These are phyloP conservation scores for Coniochaeta sp. DNA, from an alignment of 2,329 filamentous ascomycete species.

Conservation along the genomic window DNA sequence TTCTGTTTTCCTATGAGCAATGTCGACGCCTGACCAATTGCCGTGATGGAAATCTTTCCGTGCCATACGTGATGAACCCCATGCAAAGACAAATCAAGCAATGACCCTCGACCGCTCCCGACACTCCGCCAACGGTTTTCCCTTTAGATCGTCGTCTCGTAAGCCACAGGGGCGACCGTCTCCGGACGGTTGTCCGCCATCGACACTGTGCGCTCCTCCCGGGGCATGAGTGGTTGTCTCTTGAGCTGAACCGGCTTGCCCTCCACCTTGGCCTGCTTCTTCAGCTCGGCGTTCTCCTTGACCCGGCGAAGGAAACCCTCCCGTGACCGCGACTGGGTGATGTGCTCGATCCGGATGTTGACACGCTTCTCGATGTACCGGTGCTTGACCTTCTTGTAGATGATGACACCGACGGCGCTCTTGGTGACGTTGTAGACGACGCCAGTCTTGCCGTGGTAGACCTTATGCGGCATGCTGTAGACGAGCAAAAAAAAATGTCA, in stretches of 20 bases:
- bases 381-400: constrained; percentile 99
- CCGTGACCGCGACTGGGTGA: constrained; percentile 86
- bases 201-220: constrained; percentile 73
- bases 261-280: constrained; percentile 86
- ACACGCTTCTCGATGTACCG: constrained; percentile 99
- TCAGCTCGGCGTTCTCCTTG: constrained; percentile 90
- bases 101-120: constrained; percentile 15
- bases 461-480: constrained; percentile 91
- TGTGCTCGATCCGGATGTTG: constrained; percentile 98
- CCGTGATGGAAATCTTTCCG: constrained; percentile 24
- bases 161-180: constrained; percentile 84
- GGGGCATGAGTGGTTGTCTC: constrained; percentile 75
- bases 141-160: constrained; percentile 96
- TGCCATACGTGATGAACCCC: constrained; percentile 25
- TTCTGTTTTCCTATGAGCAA: constrained; percentile 24
- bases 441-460: constrained; percentile 99
- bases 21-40: constrained; percentile 23
- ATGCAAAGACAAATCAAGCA: constrained; percentile 25
- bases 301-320: constrained; percentile 96
- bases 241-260: constrained; percentile 87
- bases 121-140: constrained; percentile 5
- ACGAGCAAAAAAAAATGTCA: constrained; percentile 20
- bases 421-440: constrained; percentile 99
- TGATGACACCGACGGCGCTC: constrained; percentile 94
- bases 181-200: constrained; percentile 79